Evolutionary conservation across 768 basidiomycete species (phyloP).

Genomic region (Panaeolus papilionaceus): DNA sequence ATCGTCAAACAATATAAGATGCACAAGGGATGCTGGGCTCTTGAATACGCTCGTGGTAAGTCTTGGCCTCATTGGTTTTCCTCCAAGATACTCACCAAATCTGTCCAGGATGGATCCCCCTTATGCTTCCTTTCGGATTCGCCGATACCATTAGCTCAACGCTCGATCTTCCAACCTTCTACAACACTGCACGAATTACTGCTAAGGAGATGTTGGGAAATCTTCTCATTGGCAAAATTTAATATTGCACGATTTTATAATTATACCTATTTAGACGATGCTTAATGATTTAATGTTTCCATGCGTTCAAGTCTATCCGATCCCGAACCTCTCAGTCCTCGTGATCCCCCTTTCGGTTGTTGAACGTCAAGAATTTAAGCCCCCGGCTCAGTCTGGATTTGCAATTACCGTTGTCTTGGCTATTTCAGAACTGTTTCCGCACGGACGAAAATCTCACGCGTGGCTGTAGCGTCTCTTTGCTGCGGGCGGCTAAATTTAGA

Average conservation of each 20-base stretch:
- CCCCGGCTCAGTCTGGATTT: background rate
- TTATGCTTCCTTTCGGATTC: constrained; percentile 92
- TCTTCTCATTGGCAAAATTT: constrained; percentile 85
- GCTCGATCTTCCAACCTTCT: constrained; percentile 83
- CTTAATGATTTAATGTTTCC: constrained; percentile 9
- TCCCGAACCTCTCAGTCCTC: background rate
- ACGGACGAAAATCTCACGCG: background rate
- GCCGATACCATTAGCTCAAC: constrained; percentile 86
- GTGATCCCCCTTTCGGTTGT: background rate
- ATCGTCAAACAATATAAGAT: constrained; percentile 97
- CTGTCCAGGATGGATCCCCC: constrained; percentile 88
- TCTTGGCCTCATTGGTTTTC: background rate
- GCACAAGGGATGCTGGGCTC: constrained; percentile 93
- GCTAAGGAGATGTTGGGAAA: constrained; percentile 84
- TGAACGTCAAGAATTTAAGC: too few species aligned
- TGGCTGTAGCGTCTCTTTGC: background rate
- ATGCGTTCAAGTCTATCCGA: constrained; percentile 2
- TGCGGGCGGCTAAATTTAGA: constrained; percentile 11
- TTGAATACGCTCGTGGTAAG: constrained; percentile 93
- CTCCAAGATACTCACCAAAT: background rate
- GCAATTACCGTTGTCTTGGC: background rate
- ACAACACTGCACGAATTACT: constrained; percentile 74
- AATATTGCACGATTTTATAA: constrained; percentile 22
- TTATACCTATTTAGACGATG: constrained; percentile 14
- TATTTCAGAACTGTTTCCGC: background rate